Conservation (phyloP, 1,139 yeast genomes). For the Blastobotrys apis region DNA sequence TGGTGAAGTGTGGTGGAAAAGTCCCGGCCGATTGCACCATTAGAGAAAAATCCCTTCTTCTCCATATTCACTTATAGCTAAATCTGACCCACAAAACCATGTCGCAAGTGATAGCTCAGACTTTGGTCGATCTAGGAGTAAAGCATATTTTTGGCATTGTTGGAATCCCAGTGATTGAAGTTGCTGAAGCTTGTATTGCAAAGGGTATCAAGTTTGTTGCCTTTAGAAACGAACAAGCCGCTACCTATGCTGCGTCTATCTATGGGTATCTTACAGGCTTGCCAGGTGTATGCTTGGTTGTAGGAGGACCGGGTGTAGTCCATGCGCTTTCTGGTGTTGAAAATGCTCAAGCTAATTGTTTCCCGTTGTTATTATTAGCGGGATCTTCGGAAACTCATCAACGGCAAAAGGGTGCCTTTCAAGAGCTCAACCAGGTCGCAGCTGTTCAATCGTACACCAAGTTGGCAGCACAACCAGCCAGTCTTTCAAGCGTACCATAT, state of each 20-base stretch:
- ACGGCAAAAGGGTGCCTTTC: constrained; percentile 57
- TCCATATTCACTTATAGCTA: not conserved
- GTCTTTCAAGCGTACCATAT: constrained; percentile 37
- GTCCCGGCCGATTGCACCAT: not conserved
- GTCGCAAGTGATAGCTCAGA: constrained; percentile 44
- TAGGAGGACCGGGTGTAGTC: constrained; percentile 67
- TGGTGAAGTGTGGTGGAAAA: not conserved
- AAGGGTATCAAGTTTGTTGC: constrained; percentile 51
- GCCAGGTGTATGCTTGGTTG: constrained; percentile 62
- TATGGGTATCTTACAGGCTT: constrained; percentile 58
- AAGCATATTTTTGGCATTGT: constrained; percentile 59
- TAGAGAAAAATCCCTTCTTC: not conserved
- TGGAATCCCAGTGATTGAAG: constrained; percentile 66
- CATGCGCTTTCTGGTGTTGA: constrained; percentile 62
- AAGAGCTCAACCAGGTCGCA: constrained; percentile 59
- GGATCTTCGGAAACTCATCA: constrained; percentile 52
- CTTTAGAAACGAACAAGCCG: constrained; percentile 64
- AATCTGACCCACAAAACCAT: not conserved
- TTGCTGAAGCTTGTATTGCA: constrained; percentile 49
- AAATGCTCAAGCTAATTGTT: constrained; percentile 53
- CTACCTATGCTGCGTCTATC: constrained; percentile 64
- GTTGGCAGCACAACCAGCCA: constrained; percentile 45
- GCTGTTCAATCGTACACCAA: constrained; percentile 45
- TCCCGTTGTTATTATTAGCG: constrained; percentile 59
- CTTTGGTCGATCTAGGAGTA: constrained; percentile 47